Evolutionary conservation across 345 rosid species (phyloP).

Genomic region (Populus alba): DNA sequence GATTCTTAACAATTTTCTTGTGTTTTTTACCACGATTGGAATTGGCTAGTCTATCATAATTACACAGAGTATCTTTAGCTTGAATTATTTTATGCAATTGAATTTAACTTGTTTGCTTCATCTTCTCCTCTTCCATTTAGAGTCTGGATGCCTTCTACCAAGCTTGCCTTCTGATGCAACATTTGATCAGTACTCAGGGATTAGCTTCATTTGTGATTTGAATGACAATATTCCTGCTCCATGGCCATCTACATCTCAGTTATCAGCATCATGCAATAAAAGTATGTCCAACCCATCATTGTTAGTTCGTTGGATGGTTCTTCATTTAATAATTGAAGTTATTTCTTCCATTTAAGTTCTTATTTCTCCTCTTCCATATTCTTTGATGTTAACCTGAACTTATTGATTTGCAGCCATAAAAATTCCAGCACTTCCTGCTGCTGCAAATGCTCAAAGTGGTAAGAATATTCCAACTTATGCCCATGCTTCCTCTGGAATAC

Average conservation of each 20-base stretch:
- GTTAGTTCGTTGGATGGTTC: neutral
- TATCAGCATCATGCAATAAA: conserved; percentile 69
- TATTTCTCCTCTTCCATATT: neutral
- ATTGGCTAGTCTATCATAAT: neutral
- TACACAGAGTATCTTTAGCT: neutral
- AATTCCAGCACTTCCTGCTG: conserved; percentile 95
- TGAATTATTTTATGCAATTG: neutral
- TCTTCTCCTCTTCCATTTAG: conserved; percentile 31
- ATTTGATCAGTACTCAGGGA: conserved; percentile 61
- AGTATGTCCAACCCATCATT: conserved; percentile 35
- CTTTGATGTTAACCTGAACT: neutral
- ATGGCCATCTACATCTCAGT: conserved; percentile 65
- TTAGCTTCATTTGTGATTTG: conserved; percentile 94
- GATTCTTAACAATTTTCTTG: neutral
- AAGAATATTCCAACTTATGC: conserved; percentile 18
- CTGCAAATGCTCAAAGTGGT: conserved; percentile 74
- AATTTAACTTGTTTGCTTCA: conserved; percentile 14
- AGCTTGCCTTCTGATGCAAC: conserved; percentile 98
- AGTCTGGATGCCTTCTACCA: conserved; percentile 88
- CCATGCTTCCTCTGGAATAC: neutral
- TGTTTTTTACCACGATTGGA: neutral
- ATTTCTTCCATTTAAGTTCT: neutral
- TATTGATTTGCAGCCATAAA: conserved; percentile 53
- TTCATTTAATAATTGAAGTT: neutral
- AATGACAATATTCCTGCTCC: conserved; percentile 96